Base-by-base conservation (phyloP, 1,139 yeast genomes). In the Maudiozyma humilis region DNA sequence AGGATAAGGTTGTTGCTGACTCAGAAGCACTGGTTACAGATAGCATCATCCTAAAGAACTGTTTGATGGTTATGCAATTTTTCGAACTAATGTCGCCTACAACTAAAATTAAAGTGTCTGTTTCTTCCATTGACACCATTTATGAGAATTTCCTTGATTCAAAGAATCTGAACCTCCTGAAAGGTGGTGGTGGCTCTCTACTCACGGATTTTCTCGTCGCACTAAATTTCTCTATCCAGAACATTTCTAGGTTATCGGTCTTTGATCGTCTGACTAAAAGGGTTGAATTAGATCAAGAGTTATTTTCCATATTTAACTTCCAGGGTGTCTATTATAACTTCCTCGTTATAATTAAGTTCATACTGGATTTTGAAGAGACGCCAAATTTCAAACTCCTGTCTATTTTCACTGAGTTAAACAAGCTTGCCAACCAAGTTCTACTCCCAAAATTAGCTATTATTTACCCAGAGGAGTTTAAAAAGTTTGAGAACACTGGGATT, bases 251-350 rank as follows among this genome's bases (percentile, higher is more conserved):
- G 3, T 36, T 58, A 18, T 44, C 56, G 32, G 41, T 46, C 27
- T 38, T 51, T 14, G 41, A 45, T 10, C 49, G 52, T 31, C 43
- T 45, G 17, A 40, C 45, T 5, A 43, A 47, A 1, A 29, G 41
- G 1, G 51, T 51, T 14, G 50, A 52, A 17, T 43, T 59, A n/a
- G 55, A 60, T 40, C 47, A 43, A 8, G 44, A 47, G 13, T 51
- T 48, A 17, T 45, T 59, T n/a, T 56, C 64, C 6, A 55, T 67
- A 17, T 55, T 65, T 35, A 60, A 57, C 39, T 49, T 60, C 12
- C 68, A 65, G 43, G 64, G 64, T 13, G 53, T 60, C 32, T 62
- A 62, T 41, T 65, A 61, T 50, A 64, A 64, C 47, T 66, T 66
- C 44, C 50, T 67, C 32, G 56, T 59, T 36, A 52, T 66, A 32